phyloP scores from a whole-genome alignment of 2,329 filamentous ascomycete genomes.

The Ascochyta viciae-villosae region DNA sequence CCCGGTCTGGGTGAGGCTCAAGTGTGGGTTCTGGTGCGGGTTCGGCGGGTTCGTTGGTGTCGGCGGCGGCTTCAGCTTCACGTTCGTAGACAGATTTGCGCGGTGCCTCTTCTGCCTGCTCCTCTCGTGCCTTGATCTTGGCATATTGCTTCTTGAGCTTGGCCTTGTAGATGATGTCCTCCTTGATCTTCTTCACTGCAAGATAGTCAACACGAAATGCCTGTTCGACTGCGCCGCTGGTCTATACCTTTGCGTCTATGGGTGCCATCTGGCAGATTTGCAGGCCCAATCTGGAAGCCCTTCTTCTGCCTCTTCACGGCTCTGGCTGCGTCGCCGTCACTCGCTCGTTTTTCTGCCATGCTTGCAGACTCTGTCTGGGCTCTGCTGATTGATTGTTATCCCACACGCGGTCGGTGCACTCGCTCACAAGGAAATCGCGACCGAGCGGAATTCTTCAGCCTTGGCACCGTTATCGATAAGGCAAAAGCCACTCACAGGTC shows the following conservation, averaged over 20 bases:
- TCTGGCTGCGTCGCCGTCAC: constrained; percentile 52
- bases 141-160: constrained; percentile 93
- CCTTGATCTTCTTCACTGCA: constrained; percentile 85
- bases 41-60: constrained; percentile 29
- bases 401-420: background rate
- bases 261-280: constrained; percentile 87
- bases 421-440: constrained; percentile 1
- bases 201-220: constrained; percentile 3
- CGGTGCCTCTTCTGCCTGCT: constrained; percentile 38
- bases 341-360: constrained; percentile 69
- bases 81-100: constrained; percentile 46
- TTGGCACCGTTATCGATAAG: constrained; percentile 26
- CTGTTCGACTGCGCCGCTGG: background rate
- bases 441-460: constrained; percentile 26
- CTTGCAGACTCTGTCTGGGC: background rate
- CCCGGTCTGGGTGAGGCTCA: constrained; percentile 67
- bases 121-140: constrained; percentile 76
- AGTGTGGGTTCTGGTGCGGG: constrained; percentile 46
- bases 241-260: constrained; percentile 77
- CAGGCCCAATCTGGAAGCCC: constrained; percentile 86
- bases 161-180: constrained; percentile 85
- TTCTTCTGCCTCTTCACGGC: constrained; percentile 61
- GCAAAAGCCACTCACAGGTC: constrained; percentile 18
- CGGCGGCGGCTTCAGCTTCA: constrained; percentile 31
- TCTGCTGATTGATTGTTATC: background rate